Evolutionary conservation across 1,284 basidiomycete species (phyloP).

Genomic region (Ganoderma boninense): DNA sequence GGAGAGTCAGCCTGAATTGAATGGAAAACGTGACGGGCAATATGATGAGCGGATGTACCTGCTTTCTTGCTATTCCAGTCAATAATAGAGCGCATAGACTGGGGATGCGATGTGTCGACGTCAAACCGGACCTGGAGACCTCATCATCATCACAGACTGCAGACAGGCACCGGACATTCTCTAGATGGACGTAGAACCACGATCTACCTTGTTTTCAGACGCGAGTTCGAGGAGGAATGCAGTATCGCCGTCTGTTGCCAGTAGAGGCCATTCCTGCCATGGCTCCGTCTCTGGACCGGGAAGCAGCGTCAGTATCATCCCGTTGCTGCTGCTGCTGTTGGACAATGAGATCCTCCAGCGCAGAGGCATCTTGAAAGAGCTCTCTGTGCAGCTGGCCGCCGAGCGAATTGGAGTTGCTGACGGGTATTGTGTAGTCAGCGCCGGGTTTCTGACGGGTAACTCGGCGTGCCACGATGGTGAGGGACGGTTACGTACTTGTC

Average conservation of each 20-base stretch:
- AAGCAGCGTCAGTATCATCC: neutral
- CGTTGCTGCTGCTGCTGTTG: constrained; percentile 25
- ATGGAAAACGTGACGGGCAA: neutral
- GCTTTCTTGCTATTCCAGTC: constrained; percentile 90
- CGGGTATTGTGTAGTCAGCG: constrained; percentile 2
- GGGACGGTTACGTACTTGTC: constrained; percentile 54
- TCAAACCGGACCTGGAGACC: constrained; percentile 65
- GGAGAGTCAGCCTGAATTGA: neutral
- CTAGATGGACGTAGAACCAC: neutral
- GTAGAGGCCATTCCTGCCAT: constrained; percentile 77
- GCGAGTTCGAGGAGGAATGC: constrained; percentile 76
- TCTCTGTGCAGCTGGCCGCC: constrained; percentile 71
- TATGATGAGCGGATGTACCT: constrained; percentile 52
- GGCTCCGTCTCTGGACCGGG: constrained; percentile 49
- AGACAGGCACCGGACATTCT: neutral
- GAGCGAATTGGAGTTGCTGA: constrained; percentile 71
- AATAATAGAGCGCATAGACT: constrained; percentile 57
- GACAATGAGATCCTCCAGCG: constrained; percentile 60
- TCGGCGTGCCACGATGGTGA: constrained; percentile 14
- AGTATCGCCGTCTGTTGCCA: constrained; percentile 77
- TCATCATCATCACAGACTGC: neutral
- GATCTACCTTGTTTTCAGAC: constrained; percentile 70
- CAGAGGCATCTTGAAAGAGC: constrained; percentile 72
- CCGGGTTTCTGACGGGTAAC: constrained; percentile 6
- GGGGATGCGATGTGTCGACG: constrained; percentile 70